Evolutionary conservation across 2,329 filamentous ascomycete species (phyloP).

Genomic region (Clathrospora elynae): DNA sequence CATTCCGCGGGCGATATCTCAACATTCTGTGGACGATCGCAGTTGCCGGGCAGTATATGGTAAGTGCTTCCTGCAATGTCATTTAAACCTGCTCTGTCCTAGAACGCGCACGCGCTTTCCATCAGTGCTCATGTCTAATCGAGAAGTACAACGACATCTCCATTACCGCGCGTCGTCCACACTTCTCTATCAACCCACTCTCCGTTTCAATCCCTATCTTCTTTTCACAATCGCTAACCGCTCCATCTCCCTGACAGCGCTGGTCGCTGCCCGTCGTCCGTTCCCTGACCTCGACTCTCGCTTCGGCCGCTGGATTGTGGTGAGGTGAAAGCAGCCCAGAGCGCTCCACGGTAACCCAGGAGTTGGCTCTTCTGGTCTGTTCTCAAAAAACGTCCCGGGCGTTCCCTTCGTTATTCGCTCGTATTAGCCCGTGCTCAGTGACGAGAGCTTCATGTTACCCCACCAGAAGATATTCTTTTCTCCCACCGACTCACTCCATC

Average conservation of each 20-base stretch:
- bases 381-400: conserved; percentile 3
- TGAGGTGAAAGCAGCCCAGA: conserved; percentile 1
- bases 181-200: too few species aligned
- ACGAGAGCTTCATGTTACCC: conserved; percentile 18
- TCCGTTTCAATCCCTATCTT: neutral
- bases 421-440: conserved; percentile 21
- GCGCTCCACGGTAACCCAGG: neutral
- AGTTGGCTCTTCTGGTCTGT: neutral
- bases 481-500: conserved; percentile 2
- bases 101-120: too few species aligned
- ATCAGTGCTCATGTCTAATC: neutral
- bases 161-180: too few species aligned
- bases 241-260: conserved; percentile 4
- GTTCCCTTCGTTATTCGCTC: conserved; percentile 7
- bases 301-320: neutral
- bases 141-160: too few species aligned
- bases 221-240: too few species aligned
- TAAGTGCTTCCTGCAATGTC: too few species aligned
- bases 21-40: too few species aligned
- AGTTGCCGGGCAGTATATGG: too few species aligned
- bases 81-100: too few species aligned
- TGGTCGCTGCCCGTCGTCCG: conserved; percentile 8
- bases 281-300: neutral
- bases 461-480: conserved; percentile 4
- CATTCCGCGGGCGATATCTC: too few species aligned